Conservation (phyloP, 176 grass and related monocot species). For the Alopecurus myosuroides region DNA sequence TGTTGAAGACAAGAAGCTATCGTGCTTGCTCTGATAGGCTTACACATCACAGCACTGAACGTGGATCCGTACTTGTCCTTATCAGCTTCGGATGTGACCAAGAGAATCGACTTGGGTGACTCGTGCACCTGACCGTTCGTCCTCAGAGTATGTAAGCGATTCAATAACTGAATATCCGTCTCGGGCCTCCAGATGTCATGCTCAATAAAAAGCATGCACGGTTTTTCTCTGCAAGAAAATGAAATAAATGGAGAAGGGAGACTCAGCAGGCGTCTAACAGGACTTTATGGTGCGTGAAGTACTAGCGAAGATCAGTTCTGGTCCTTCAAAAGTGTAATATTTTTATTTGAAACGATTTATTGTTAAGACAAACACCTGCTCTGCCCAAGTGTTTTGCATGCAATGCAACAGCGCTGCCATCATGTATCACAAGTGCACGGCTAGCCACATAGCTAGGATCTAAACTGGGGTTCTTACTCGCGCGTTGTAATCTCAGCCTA, state of each 20-base stretch:
- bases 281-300: neutral
- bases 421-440: neutral
- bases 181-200: constrained; percentile 59
- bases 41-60: constrained; percentile 73
- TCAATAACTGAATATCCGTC: constrained; percentile 44
- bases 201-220: constrained; percentile 64
- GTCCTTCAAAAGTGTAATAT: neutral
- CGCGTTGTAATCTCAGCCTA: neutral
- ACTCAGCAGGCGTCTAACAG: neutral
- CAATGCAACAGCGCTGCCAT: neutral
- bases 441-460: neutral
- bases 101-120: constrained; percentile 55
- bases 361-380: neutral
- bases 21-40: constrained; percentile 88
- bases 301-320: neutral
- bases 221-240: constrained; percentile 33
- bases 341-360: neutral
- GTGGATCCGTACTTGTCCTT: constrained; percentile 41
- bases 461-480: neutral
- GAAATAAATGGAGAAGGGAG: neutral
- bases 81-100: constrained; percentile 71
- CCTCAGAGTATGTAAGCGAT: constrained; percentile 36
- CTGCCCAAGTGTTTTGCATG: neutral
- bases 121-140: constrained; percentile 33
- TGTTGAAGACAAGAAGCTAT: constrained; percentile 79